A percentile compares a stretch with the other conserved stretches of the same genome.
phyloP scores from a whole-genome alignment of 2,329 filamentous ascomycete species.

The Byssochlamys sp. region DNA sequence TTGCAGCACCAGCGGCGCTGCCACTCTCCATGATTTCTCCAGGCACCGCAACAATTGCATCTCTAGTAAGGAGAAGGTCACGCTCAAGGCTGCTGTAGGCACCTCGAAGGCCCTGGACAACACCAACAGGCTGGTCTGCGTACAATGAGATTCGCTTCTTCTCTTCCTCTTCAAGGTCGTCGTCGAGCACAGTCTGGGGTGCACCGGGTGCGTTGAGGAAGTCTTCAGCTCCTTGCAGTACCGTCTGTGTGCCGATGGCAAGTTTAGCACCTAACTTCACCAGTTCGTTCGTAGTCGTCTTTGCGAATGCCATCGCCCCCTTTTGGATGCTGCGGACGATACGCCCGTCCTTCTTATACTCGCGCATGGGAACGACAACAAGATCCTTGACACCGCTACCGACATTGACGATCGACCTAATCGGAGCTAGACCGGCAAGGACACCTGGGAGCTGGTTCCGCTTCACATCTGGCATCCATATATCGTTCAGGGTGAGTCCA shows the following conservation, averaged over 20 bases:
- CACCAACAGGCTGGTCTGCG: constrained; percentile 82
- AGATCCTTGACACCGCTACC: constrained; percentile 78
- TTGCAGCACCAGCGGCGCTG: constrained; percentile 69
- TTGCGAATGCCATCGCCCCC: constrained; percentile 79
- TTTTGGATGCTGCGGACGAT: constrained; percentile 86
- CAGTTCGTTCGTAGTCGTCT: constrained; percentile 87
- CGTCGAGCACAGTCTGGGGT: constrained; percentile 37
- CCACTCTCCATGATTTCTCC: constrained; percentile 81
- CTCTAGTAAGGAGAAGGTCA: constrained; percentile 74
- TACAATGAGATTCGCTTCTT: constrained; percentile 78
- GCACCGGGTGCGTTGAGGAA: constrained; percentile 45
- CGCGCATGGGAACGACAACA: constrained; percentile 76
- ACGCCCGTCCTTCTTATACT: constrained; percentile 89
- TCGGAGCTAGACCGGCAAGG: constrained; percentile 75
- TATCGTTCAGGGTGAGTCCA: constrained; percentile 81
- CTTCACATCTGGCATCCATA: constrained; percentile 92
- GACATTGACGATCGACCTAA: constrained; percentile 85
- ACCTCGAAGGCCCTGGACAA: constrained; percentile 73
- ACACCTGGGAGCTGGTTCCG: constrained; percentile 80
- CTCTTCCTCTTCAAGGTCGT: constrained; percentile 57
- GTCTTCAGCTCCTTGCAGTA: constrained; percentile 78
- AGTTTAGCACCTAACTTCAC: constrained; percentile 89
- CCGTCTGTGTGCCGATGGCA: constrained; percentile 88
- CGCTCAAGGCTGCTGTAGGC: constrained; percentile 74
- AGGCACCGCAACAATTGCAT: constrained; percentile 90